Percentiles rank a stretch among this genome's conserved stretches.
These are phyloP conservation scores for Corrigiola litoralis DNA, from an alignment of 179 eudicot species.

Conservation along the genomic window DNA sequence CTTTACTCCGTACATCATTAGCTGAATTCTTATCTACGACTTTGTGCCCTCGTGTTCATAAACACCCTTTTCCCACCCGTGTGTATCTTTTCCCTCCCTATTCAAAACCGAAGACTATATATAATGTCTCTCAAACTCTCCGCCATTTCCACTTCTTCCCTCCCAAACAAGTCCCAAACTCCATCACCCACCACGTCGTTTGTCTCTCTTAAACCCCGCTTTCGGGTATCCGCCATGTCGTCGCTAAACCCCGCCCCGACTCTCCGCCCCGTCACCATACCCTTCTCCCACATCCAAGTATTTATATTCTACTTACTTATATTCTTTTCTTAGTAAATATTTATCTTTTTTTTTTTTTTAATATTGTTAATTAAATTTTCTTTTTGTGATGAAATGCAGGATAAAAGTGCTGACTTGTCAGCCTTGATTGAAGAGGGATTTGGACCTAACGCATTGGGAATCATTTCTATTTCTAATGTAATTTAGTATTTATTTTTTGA, in stretches of 20 bases:
- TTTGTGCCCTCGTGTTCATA: no score
- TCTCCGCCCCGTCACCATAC: conserved; percentile 33
- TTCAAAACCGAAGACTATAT: no score
- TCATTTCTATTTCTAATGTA: conserved; percentile 72
- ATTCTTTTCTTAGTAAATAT: neutral
- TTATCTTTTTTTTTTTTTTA: neutral
- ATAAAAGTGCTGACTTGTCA: conserved; percentile 57
- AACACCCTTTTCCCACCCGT: no score
- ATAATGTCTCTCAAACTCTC: conserved; percentile 17
- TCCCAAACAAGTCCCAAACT: neutral
- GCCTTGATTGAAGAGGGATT: conserved; percentile 73
- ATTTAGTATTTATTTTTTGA: neutral
- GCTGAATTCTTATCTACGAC: no score
- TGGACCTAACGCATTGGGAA: conserved; percentile 82
- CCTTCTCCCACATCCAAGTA: conserved; percentile 37
- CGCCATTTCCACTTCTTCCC: conserved; percentile 10
- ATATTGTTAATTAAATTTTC: neutral
- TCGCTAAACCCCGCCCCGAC: conserved; percentile 6
- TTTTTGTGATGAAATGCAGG: conserved; percentile 27
- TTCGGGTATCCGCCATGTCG: conserved; percentile 13
- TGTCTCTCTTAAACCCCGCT: neutral
- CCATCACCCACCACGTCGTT: neutral
- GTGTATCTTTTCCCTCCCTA: no score
- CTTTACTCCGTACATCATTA: no score
- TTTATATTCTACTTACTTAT: neutral